Conservation (phyloP, 2,329 filamentous ascomycete species). For the Setomelanomma holmii region DNA sequence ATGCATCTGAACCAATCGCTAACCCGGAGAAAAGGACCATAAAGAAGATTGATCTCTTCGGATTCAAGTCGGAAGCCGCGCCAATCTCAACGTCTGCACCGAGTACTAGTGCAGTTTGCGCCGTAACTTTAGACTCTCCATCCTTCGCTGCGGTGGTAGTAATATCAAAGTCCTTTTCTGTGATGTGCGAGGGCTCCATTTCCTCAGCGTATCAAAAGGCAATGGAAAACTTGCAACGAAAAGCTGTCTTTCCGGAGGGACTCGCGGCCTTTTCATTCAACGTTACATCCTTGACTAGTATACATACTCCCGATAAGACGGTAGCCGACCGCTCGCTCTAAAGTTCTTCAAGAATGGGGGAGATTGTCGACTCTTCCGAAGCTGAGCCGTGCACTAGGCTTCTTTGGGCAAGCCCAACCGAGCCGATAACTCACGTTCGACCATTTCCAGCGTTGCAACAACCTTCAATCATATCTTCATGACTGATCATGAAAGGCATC, state of each 20-base stretch:
- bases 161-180: no score
- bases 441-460: no score
- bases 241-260: neutral
- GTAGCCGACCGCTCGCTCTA: neutral
- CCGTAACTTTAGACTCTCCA: neutral
- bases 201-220: no score
- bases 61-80: slow-evolving; percentile 26
- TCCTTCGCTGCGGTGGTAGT: neutral
- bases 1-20: slow-evolving; percentile 46
- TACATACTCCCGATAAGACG: neutral
- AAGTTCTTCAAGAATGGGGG: neutral
- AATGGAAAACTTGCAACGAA: no score
- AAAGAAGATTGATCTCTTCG: slow-evolving; percentile 40
- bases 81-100: slow-evolving; percentile 17
- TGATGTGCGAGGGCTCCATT: no score
- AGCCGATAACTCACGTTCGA: no score
- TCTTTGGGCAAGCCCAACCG: neutral
- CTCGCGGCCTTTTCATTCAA: neutral
- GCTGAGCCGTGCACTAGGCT: neutral
- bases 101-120: no score
- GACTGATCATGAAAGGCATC: neutral
- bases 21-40: slow-evolving; percentile 47
- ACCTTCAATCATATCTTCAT: no score
- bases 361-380: neutral
- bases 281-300: neutral